Evolutionary conservation across 352 stramenopile genomes (phyloP).

Genomic region (Blastocystis sp.): DNA sequence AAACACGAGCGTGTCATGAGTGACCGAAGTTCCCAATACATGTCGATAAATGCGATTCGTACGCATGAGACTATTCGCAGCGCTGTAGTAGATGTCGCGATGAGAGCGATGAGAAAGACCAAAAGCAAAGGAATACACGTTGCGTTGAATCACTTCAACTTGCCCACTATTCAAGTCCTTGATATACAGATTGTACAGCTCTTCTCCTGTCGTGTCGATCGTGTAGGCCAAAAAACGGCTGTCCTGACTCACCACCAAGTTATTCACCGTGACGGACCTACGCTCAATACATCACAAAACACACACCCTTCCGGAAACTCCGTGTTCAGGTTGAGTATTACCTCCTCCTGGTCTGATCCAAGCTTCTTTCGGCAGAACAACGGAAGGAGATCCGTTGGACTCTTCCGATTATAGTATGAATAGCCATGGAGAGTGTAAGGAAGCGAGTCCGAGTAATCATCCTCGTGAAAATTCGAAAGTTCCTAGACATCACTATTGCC

Average conservation of each 20-base stretch:
- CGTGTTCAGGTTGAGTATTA: constrained; percentile 25
- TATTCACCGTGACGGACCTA: constrained; percentile 56
- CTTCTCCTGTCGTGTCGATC: constrained; percentile 35
- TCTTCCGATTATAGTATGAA: constrained; percentile 10
- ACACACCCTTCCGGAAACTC: constrained; percentile 28
- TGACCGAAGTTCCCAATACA: constrained; percentile 19
- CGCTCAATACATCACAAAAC: neutral
- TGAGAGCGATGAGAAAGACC: neutral
- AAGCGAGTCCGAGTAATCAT: constrained; percentile 7
- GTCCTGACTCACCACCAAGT: constrained; percentile 8
- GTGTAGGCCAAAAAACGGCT: constrained; percentile 18
- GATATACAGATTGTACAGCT: constrained; percentile 59
- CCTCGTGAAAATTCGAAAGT: neutral
- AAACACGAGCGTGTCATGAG: constrained; percentile 9
- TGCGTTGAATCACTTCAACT: constrained; percentile 39
- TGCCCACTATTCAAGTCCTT: constrained; percentile 8
- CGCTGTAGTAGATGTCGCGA: constrained; percentile 37
- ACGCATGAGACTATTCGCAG: constrained; percentile 25
- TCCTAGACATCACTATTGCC: neutral
- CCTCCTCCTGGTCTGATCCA: constrained; percentile 8
- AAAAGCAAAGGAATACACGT: constrained; percentile 54
- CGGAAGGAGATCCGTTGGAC: neutral
- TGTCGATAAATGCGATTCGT: constrained; percentile 40
- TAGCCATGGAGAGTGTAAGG: constrained; percentile 23
- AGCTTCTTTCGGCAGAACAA: constrained; percentile 40